Percentiles rank a stretch among this genome's conserved stretches.
Conservation (phyloP, 2,329 filamentous ascomycete species). For the Helotiales sp. region DNA sequence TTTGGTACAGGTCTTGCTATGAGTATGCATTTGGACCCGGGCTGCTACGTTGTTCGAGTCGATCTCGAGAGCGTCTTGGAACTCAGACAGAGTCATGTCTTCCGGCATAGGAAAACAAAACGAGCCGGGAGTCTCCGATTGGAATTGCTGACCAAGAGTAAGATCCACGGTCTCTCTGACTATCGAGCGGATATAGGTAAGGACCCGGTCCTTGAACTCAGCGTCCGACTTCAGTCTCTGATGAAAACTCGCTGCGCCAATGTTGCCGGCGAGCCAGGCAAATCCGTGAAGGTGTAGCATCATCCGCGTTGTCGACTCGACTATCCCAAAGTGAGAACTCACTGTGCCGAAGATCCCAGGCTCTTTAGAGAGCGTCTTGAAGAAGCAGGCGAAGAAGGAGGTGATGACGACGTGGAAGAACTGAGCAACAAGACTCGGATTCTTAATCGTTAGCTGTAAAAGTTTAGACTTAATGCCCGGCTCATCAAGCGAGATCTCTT, state of each 20-base stretch:
- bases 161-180: neutral
- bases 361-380: neutral
- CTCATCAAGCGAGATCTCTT: neutral
- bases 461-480: neutral
- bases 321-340: no score
- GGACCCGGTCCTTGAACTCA: neutral
- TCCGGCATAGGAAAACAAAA: neutral
- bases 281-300: neutral
- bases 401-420: neutral
- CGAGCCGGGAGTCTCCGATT: neutral
- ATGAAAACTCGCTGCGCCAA: neutral
- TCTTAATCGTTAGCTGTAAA: neutral
- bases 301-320: neutral
- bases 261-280: neutral
- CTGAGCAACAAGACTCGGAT: neutral
- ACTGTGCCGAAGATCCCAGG: neutral
- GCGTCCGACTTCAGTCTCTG: neutral
- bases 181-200: neutral
- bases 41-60: neutral
- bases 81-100: neutral
- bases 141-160: no score
- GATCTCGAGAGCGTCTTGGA: neutral
- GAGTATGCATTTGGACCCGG: neutral
- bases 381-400: neutral
- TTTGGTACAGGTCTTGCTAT: neutral